Conservation (phyloP, 805 yeast genomes). For the Metschnikowia continentalis region DNA sequence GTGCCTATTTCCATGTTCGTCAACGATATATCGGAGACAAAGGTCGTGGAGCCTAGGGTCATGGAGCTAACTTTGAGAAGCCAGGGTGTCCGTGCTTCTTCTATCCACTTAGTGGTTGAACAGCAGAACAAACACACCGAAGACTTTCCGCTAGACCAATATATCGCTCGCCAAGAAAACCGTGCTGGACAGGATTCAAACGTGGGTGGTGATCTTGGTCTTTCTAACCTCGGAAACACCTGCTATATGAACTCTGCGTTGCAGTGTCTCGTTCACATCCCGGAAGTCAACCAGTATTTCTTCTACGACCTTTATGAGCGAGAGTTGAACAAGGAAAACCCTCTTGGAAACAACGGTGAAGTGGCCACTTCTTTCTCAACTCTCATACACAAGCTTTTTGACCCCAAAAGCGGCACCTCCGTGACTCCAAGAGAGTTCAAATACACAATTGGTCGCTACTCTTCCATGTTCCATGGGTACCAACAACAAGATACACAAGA, state of each 20-base stretch:
- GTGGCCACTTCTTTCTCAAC: slow-evolving; percentile 74
- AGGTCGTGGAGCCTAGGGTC: slow-evolving; percentile 24
- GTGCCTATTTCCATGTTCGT: slow-evolving; percentile 26
- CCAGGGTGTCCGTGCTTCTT: slow-evolving; percentile 25
- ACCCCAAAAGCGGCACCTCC: slow-evolving; percentile 13
- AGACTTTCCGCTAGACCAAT: slow-evolving; percentile 23
- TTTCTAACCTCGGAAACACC: slow-evolving; percentile 75
- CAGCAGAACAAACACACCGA: slow-evolving; percentile 16
- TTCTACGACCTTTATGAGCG: slow-evolving; percentile 51
- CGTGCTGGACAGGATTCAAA: slow-evolving; percentile 2
- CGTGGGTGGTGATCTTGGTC: slow-evolving; percentile 51
- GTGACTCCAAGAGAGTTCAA: slow-evolving; percentile 75
- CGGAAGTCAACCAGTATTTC: slow-evolving; percentile 77
- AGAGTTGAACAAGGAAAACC: slow-evolving; percentile 74
- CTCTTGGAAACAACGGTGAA: slow-evolving; percentile 80
- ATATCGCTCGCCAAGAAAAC: slow-evolving; percentile 1
- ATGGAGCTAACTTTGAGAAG: slow-evolving; percentile 23
- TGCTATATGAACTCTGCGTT: slow-evolving; percentile 95
- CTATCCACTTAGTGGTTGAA: slow-evolving; percentile 30
- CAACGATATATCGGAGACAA: slow-evolving; percentile 26
- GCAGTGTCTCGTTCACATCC: slow-evolving; percentile 83
- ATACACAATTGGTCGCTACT: slow-evolving; percentile 69
- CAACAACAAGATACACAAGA: slow-evolving; percentile 95
- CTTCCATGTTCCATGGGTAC: slow-evolving; percentile 73
- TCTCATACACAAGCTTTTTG: slow-evolving; percentile 59